These are phyloP conservation scores for Monosporascus sp. DNA, from an alignment of 2,329 filamentous ascomycete species.

Conservation along the genomic window DNA sequence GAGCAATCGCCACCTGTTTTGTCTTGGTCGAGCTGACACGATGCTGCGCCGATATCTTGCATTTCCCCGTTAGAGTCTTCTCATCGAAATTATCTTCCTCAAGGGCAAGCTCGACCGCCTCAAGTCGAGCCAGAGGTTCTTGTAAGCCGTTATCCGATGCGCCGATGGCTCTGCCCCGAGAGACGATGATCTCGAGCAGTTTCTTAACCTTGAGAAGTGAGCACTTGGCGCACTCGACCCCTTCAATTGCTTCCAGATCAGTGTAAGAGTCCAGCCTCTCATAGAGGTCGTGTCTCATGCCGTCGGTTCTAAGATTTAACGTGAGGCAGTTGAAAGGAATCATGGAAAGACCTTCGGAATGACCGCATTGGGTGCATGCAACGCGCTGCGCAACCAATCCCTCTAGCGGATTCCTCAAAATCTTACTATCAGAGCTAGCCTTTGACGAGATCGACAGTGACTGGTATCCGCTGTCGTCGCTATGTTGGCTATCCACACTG, in stretches of 20 bases:
- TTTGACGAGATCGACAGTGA: constrained; percentile 37
- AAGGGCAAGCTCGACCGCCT: constrained; percentile 64
- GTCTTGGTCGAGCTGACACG: constrained; percentile 79
- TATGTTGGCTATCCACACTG: constrained; percentile 41
- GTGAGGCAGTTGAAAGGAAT: constrained; percentile 94
- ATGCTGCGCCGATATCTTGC: constrained; percentile 61
- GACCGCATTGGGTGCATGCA: constrained; percentile 78
- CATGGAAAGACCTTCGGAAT: constrained; percentile 81
- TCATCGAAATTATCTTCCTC: constrained; percentile 77
- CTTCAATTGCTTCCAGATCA: constrained; percentile 76
- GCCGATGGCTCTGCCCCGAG: constrained; percentile 30
- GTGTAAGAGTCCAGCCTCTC: constrained; percentile 83
- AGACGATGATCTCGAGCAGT: constrained; percentile 43
- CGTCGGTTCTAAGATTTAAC: constrained; percentile 65
- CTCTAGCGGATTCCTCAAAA: constrained; percentile 71
- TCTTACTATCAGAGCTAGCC: constrained; percentile 28
- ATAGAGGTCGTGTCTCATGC: constrained; percentile 61
- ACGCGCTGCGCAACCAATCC: constrained; percentile 85
- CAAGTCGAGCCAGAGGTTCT: constrained; percentile 51
- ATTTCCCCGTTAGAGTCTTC: constrained; percentile 56
- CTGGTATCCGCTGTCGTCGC: constrained; percentile 54
- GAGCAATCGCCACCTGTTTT: constrained; percentile 79
- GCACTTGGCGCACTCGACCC: constrained; percentile 88
- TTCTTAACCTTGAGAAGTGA: constrained; percentile 61
- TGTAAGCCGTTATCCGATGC: constrained; percentile 45